These are phyloP conservation scores for Wickerhamomyces chambardii DNA, from an alignment of 805 yeast genomes.

Conservation along the genomic window DNA sequence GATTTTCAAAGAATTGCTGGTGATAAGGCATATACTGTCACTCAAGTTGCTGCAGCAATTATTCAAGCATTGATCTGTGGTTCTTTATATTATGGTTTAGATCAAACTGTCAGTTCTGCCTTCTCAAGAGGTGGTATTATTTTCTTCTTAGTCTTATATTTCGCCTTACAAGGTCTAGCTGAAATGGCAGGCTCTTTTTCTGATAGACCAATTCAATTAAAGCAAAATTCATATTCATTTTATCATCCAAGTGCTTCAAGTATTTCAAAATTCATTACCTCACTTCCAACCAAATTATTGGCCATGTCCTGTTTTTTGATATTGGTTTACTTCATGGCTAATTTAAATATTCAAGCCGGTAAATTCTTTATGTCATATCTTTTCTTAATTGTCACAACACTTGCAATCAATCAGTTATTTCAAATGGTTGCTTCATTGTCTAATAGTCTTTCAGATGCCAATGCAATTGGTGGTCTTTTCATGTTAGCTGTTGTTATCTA, in stretches of 20 bases:
- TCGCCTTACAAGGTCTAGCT: slow-evolving; percentile 38
- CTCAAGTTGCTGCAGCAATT: slow-evolving; percentile 22
- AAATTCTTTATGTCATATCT: slow-evolving; percentile 43
- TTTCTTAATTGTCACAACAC: slow-evolving; percentile 32
- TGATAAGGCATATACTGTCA: slow-evolving; percentile 40
- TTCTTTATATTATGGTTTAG: slow-evolving; percentile 49
- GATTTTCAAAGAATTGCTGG: slow-evolving; percentile 48
- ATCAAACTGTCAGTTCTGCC: slow-evolving; percentile 42
- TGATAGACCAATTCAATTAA: slow-evolving; percentile 52
- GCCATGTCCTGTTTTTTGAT: slow-evolving; percentile 35
- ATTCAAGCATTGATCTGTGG: slow-evolving; percentile 55
- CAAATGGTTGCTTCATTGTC: slow-evolving; percentile 41
- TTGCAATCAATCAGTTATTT: slow-evolving; percentile 43
- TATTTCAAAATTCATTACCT: slow-evolving; percentile 48
- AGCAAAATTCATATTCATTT: slow-evolving; percentile 64
- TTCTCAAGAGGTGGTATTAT: slow-evolving; percentile 58
- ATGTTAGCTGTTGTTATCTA: slow-evolving; percentile 44
- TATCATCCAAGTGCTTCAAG: slow-evolving; percentile 74
- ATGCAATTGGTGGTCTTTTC: slow-evolving; percentile 47
- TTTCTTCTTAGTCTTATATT: slow-evolving; percentile 50
- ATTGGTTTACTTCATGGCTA: slow-evolving; percentile 48
- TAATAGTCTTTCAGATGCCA: slow-evolving; percentile 45
- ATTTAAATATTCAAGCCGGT: slow-evolving; percentile 38
- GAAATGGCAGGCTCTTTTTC: slow-evolving; percentile 36
- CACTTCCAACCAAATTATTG: slow-evolving; percentile 50